Evolutionary conservation across 371 early-diverging fungal genomes (phyloP), one percentile per base, ranked within the genome.

Genomic region (Mitosporidium daphniae): DNA sequence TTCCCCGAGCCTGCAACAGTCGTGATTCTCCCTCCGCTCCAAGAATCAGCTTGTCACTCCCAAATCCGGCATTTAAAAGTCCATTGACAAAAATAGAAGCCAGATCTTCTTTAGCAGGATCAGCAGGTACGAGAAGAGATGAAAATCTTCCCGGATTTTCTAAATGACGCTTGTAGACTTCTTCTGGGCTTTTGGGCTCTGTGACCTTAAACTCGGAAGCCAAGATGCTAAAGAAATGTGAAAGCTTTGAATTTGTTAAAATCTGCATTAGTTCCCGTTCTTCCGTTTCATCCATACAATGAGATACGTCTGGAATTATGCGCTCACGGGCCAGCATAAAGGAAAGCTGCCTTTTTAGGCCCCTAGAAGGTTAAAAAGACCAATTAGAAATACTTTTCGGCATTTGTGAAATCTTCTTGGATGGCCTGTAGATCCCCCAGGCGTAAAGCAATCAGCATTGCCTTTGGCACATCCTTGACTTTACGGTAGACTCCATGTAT

Each of bases 81-180:
- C 75, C 89, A 39, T 86, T 89, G 18, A 86, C 89, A 51, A 82
- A 77, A 2, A 78, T 71, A 14, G 78, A 67, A 0, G 91, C 71
- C 22, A 86, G 47, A 42, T 86, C 80, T 37, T 77, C 75, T 23
- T 69, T 61, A 11, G 82, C 80, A 30, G 75, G 74, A 36, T 82
- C 84, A 19, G 78, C 60, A 29, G 17, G 11, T 10, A 25, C 19
- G 8, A 18, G 1, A 19, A 15, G 5, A 10, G 2, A 5, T 5
- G 17, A 3, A 3, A 4, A 36, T 54, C 35, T 50, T 54, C 63
- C 52, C 20, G 53, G 59, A 38, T 73, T 71, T 40, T 89, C 86
- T 30, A 84, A 39, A 37, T 86, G 75, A 19, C 55, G 52, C 51
- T 89, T 89, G 56, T 89, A 89, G 32, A 89, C 77, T 41, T 89